A percentile compares a stretch with the other conserved stretches of the same genome.
Evolutionary conservation across 352 stramenopile genomes (phyloP).

Genomic region (Elongisporangium prolatum): DNA sequence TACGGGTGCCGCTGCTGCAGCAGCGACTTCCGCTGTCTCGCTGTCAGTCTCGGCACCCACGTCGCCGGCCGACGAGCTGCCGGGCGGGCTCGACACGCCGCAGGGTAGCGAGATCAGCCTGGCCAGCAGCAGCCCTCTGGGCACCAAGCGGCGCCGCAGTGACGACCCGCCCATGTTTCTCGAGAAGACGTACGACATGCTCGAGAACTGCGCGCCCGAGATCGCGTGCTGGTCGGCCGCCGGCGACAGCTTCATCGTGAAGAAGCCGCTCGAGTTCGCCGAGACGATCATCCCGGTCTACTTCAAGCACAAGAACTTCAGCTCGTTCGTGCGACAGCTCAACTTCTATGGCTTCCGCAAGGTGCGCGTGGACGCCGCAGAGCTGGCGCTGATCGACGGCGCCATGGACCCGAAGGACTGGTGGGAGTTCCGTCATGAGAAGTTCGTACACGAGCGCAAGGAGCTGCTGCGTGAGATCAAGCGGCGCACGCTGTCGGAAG

Average conservation of each 20-base stretch:
- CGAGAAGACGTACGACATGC: constrained; percentile 89
- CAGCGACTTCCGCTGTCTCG: neutral
- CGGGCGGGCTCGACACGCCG: constrained; percentile 20
- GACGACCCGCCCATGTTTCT: constrained; percentile 75
- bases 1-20: no score
- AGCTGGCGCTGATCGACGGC: constrained; percentile 12
- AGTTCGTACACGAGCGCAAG: constrained; percentile 65
- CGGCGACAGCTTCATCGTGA: constrained; percentile 88
- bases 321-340: constrained; percentile 90
- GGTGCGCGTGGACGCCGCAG: constrained; percentile 47
- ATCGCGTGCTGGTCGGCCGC: constrained; percentile 71
- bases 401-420: constrained; percentile 51
- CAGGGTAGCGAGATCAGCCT: constrained; percentile 13
- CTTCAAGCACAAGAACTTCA: constrained; percentile 93
- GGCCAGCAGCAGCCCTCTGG: constrained; percentile 2
- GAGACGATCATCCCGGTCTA: constrained; percentile 86
- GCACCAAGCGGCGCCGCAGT: constrained; percentile 27
- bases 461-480: constrained; percentile 78
- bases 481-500: constrained; percentile 29
- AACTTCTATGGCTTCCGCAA: constrained; percentile 92
- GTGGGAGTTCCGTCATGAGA: constrained; percentile 87
- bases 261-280: constrained; percentile 80
- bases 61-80: constrained; percentile 22
- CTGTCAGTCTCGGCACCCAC: constrained; percentile 24
- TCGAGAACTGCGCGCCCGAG: constrained; percentile 69